phyloP scores from a whole-genome alignment of 345 rosid species.

The Hibiscus tridactylites region DNA sequence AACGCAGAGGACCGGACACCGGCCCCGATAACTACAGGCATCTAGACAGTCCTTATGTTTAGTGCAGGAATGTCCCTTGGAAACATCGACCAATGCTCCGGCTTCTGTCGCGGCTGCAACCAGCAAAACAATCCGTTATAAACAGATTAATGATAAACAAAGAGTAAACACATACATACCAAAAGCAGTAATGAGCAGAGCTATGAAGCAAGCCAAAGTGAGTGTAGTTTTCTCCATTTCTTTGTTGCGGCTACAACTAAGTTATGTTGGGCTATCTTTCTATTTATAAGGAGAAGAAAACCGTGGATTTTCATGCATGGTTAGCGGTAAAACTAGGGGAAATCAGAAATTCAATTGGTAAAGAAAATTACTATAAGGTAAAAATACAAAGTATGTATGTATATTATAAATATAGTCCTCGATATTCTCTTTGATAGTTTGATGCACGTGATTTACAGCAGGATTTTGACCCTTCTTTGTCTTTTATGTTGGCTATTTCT shows the following conservation, averaged over 20 bases:
- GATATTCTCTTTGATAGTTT: not conserved
- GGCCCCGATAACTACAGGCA: conserved; percentile 3
- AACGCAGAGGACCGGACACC: conserved; percentile 2
- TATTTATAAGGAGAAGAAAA: not conserved
- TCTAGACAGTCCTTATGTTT: not conserved
- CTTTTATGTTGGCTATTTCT: not conserved
- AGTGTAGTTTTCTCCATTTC: not conserved
- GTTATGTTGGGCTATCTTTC: not conserved
- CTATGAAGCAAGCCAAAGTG: not conserved
- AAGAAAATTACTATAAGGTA: not conserved
- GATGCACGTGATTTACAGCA: not conserved
- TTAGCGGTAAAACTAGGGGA: not conserved
- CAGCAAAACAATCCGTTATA: not conserved
- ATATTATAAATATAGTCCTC: not conserved
- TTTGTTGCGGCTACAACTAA: not conserved
- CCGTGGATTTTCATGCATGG: not conserved
- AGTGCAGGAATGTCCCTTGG: conserved; percentile 5
- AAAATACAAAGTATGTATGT: not conserved
- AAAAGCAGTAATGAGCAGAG: not conserved
- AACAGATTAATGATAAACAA: not conserved
- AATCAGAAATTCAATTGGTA: not conserved
- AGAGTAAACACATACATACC: not conserved
- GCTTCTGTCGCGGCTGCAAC: not conserved
- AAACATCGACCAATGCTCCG: not conserved
- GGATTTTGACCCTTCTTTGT: not conserved